Percentiles rank a stretch among this genome's conserved stretches.
Evolutionary conservation across 164 flowering plant species (phyloP).

Genomic region (Nelumbo lutea): DNA sequence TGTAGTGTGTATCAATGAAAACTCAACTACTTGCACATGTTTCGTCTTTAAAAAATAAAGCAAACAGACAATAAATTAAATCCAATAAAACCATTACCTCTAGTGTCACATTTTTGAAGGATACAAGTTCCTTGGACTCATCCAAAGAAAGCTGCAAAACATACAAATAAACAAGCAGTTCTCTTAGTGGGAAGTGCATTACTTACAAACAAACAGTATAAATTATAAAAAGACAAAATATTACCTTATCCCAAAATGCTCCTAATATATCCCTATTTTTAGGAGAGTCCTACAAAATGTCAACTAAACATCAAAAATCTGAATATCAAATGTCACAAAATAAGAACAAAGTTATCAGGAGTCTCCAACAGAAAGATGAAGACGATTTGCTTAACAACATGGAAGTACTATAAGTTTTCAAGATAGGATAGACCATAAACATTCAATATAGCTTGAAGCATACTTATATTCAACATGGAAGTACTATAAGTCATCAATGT

Average conservation of each 20-base stretch:
- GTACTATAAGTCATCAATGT: neutral
- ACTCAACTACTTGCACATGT: too few relatives aligned
- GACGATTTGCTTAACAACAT: too few relatives aligned
- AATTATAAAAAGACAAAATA: neutral
- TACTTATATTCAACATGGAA: too few relatives aligned
- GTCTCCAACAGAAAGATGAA: too few relatives aligned
- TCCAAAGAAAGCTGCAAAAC: constrained; percentile 60
- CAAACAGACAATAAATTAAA: constrained; percentile 1
- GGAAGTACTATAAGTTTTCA: too few relatives aligned
- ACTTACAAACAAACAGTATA: neutral
- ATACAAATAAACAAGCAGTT: constrained; percentile 5
- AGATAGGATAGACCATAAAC: too few relatives aligned
- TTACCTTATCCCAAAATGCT: constrained; percentile 92
- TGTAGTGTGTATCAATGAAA: too few relatives aligned
- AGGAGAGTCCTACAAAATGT: constrained; percentile 48
- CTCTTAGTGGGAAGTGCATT: neutral
- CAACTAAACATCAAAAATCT: constrained; percentile 12
- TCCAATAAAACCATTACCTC: constrained; percentile 44
- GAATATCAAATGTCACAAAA: neutral
- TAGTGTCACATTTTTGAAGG: constrained; percentile 47
- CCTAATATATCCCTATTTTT: constrained; percentile 56
- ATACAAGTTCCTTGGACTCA: constrained; percentile 56
- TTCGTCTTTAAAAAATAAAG: neutral
- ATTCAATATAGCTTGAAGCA: too few relatives aligned
- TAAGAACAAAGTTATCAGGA: neutral